Conservation (phyloP, 2,329 filamentous ascomycete species). For the Daldinia sp. region DNA sequence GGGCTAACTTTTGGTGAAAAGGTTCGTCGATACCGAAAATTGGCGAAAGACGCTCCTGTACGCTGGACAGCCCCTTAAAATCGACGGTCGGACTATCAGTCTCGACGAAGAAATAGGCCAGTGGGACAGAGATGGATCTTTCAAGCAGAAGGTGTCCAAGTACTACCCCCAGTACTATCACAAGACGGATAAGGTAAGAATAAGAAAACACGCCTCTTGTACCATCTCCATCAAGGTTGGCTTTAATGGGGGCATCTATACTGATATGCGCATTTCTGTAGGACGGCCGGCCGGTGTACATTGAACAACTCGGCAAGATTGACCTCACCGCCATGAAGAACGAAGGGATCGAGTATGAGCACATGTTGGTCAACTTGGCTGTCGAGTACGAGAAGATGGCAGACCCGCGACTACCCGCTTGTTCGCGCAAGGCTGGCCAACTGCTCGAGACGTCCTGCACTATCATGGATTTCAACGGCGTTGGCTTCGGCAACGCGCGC, state of each 20-base stretch:
- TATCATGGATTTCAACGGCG: conserved; percentile 97
- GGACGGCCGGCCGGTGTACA: conserved; percentile 97
- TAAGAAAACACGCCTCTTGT: not conserved
- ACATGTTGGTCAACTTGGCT: conserved; percentile 96
- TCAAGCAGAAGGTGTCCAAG: conserved; percentile 82
- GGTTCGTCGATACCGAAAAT: conserved; percentile 90
- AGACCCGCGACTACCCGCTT: conserved; percentile 93
- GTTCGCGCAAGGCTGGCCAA: conserved; percentile 88
- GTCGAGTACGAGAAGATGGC: conserved; percentile 97
- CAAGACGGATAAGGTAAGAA: conserved; percentile 83
- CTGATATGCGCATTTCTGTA: conserved; percentile 53
- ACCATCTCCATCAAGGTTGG: not conserved
- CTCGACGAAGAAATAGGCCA: conserved; percentile 76
- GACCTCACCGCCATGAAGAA: conserved; percentile 91
- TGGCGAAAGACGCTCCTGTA: conserved; percentile 81
- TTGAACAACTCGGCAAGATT: conserved; percentile 94
- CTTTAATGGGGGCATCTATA: not conserved
- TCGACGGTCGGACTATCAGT: conserved; percentile 53
- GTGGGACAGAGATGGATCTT: conserved; percentile 73
- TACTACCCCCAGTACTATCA: conserved; percentile 99
- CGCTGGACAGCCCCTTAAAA: conserved; percentile 40
- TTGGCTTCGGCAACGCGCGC: conserved; percentile 82
- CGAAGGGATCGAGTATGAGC: conserved; percentile 84
- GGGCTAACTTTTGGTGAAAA: conserved; percentile 54
- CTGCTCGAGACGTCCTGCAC: conserved; percentile 98